Conservation (phyloP, 495 filamentous ascomycete species). For the Recurvomyces mirabilis region DNA sequence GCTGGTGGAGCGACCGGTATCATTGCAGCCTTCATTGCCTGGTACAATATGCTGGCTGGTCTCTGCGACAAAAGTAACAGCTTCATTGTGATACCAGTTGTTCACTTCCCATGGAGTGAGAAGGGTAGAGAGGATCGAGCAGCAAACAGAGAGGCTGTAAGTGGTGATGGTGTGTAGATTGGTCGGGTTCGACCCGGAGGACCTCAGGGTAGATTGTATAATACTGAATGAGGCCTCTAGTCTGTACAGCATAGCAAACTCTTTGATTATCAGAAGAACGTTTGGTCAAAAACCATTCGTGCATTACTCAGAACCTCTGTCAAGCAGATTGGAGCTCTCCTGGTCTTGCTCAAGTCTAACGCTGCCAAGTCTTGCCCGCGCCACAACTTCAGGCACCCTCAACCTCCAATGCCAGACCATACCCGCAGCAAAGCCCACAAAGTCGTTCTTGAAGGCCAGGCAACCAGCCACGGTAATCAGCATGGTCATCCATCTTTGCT, state of each 20-base stretch:
- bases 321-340: too few species aligned
- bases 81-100: conserved; percentile 89
- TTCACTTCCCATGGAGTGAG: conserved; percentile 92
- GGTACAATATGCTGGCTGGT: conserved; percentile 86
- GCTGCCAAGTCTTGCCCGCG: too few species aligned
- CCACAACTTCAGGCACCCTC: too few species aligned
- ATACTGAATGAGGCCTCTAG: too few species aligned
- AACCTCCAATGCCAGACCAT: conserved; percentile 54
- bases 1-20: conserved; percentile 80
- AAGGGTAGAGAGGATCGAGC: conserved; percentile 53
- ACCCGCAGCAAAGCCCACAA: conserved; percentile 72
- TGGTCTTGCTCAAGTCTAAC: too few species aligned
- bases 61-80: conserved; percentile 70
- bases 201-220: too few species aligned
- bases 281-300: too few species aligned
- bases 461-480: conserved; percentile 69
- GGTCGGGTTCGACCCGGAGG: too few species aligned
- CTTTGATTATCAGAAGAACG: too few species aligned
- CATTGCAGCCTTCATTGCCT: conserved; percentile 57
- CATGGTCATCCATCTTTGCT: conserved; percentile 74
- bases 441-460: conserved; percentile 82
- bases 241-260: too few species aligned
- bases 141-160: conserved; percentile 26
- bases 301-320: too few species aligned
- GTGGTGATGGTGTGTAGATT: too few species aligned